Percentiles rank a stretch among this genome's conserved stretches.
Conservation (phyloP, 176 grass and related monocot species). For the Miscanthus lutarioriparius region DNA sequence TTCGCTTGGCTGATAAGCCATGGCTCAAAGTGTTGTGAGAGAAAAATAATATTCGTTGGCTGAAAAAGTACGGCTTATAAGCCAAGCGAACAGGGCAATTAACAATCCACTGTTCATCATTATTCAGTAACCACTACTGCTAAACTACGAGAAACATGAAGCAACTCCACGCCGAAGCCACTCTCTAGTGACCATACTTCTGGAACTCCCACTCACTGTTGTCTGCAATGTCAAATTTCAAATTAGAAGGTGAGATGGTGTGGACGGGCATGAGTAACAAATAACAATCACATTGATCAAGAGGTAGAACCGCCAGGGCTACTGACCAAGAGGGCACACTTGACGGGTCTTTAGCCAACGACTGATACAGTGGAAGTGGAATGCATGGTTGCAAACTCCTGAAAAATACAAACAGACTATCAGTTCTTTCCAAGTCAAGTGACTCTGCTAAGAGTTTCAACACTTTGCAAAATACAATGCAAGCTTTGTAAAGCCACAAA, state of each 20-base stretch:
- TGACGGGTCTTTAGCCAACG: slow-evolving; percentile 99
- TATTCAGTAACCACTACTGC: neutral
- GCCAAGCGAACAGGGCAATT: too few relatives aligned
- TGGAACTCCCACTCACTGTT: slow-evolving; percentile 99
- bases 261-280: neutral
- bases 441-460: neutral
- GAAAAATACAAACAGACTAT: slow-evolving; percentile 15
- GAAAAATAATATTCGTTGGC: too few relatives aligned
- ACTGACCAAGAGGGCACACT: slow-evolving; percentile 91
- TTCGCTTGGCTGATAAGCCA: too few relatives aligned
- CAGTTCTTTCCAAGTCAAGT: neutral
- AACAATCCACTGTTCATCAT: slow-evolving; percentile 13
- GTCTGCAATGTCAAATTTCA: slow-evolving; percentile 52
- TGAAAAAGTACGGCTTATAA: too few relatives aligned
- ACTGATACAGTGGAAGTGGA: slow-evolving; percentile 99
- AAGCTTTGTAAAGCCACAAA: neutral
- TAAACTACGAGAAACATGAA: slow-evolving; percentile 8
- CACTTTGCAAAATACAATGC: neutral
- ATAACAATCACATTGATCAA: slow-evolving; percentile 22
- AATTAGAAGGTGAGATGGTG: neutral
- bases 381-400: slow-evolving; percentile 99
- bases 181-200: slow-evolving; percentile 86
- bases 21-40: too few relatives aligned
- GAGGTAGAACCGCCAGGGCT: neutral
- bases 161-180: neutral